Evolutionary conservation across 352 stramenopile species (phyloP).

Genomic region (Phytopythium delawarense): DNA sequence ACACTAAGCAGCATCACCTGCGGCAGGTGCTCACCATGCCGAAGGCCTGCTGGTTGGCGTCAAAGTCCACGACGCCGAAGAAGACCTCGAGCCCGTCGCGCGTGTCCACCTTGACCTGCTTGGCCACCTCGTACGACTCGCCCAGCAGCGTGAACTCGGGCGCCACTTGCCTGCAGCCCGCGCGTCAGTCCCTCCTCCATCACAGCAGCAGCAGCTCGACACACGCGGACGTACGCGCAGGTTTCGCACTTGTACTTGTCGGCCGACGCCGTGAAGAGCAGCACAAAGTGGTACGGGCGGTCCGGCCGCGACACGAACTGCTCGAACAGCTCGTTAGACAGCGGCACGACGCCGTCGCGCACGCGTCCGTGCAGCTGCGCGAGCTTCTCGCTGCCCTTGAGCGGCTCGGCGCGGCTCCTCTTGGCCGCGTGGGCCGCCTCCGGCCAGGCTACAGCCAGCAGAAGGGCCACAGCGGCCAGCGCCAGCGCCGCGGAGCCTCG

Average conservation of each 20-base stretch:
- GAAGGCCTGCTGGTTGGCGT: conserved; percentile 62
- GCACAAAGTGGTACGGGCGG: conserved; percentile 75
- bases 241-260: conserved; percentile 77
- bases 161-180: conserved; percentile 37
- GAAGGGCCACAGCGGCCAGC: conserved; percentile 26
- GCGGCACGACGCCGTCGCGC: conserved; percentile 55
- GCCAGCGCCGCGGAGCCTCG: conserved; percentile 16
- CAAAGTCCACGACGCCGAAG: conserved; percentile 78
- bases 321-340: conserved; percentile 52
- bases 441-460: conserved; percentile 28
- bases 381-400: conserved; percentile 63
- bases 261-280: conserved; percentile 71
- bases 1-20: not conserved
- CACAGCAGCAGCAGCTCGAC: not conserved
- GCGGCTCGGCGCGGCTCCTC: conserved; percentile 28
- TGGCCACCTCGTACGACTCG: conserved; percentile 57
- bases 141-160: conserved; percentile 64
- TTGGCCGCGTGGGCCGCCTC: conserved; percentile 25
- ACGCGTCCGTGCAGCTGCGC: conserved; percentile 39
- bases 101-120: conserved; percentile 71
- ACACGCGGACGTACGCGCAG: conserved; percentile 44
- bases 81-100: conserved; percentile 73
- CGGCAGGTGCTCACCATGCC: conserved; percentile 27
- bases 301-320: conserved; percentile 57
- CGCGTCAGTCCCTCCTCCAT: not conserved